phyloP scores from a whole-genome alignment of 129 eudicot species.

The Sambucus nigra region DNA sequence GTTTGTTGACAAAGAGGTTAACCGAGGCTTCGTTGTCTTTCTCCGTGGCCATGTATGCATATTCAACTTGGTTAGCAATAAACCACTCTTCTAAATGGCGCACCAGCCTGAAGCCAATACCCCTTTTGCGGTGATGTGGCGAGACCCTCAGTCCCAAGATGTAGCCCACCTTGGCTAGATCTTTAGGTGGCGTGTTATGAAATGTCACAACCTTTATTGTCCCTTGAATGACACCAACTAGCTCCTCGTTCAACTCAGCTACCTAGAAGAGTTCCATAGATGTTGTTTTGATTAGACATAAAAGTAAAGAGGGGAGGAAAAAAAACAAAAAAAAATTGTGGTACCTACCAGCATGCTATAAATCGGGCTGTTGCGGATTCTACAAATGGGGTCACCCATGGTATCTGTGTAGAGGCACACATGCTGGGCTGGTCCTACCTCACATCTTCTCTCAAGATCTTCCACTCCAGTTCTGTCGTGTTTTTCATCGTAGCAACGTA shows the following conservation, averaged over 20 bases:
- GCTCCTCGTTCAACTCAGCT: slow-evolving; percentile 50
- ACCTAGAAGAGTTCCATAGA: slow-evolving; percentile 21
- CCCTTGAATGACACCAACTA: slow-evolving; percentile 54
- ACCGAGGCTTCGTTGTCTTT: slow-evolving; percentile 42
- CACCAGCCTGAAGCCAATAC: slow-evolving; percentile 36
- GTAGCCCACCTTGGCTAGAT: slow-evolving; percentile 43
- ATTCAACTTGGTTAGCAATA: slow-evolving; percentile 34
- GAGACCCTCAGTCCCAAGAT: slow-evolving; percentile 54
- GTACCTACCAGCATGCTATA: slow-evolving; percentile 52
- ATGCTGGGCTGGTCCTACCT: slow-evolving; percentile 48
- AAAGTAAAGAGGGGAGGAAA: neutral
- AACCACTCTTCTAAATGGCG: slow-evolving; percentile 50
- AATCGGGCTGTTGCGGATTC: slow-evolving; percentile 56
- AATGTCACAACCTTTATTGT: slow-evolving; percentile 41
- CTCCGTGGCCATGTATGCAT: slow-evolving; percentile 57
- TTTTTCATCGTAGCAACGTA: slow-evolving; percentile 38
- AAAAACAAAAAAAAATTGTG: neutral
- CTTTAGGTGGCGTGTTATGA: slow-evolving; percentile 22
- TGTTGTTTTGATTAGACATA: neutral
- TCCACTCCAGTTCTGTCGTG: slow-evolving; percentile 41
- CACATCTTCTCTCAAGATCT: slow-evolving; percentile 60
- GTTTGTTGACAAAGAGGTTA: slow-evolving; percentile 33
- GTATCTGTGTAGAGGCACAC: slow-evolving; percentile 48
- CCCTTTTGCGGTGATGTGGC: slow-evolving; percentile 42
- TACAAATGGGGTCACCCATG: slow-evolving; percentile 64